Percentiles rank a stretch among this genome's conserved stretches.
phyloP scores from a whole-genome alignment of 805 yeast species.

The Torulaspora gathmanii region DNA sequence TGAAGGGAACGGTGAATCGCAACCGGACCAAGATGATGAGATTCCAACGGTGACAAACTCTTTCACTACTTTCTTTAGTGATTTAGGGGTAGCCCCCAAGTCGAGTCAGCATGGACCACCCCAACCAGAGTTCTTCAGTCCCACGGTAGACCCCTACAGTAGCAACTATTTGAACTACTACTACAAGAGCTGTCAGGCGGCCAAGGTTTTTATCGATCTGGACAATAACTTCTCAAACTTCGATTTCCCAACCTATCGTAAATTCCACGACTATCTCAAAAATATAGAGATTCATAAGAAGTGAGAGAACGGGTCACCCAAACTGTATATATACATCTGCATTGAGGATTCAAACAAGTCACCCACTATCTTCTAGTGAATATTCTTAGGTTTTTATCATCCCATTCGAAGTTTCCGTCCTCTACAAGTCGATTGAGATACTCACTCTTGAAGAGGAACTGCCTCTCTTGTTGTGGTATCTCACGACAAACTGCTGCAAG shows the following conservation, averaged over 20 bases:
- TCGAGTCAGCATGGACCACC: constrained; percentile 19
- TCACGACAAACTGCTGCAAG: constrained; percentile 40
- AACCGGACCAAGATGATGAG: constrained; percentile 15
- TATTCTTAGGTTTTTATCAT: constrained; percentile 23
- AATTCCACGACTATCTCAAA: constrained; percentile 34
- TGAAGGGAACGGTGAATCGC: constrained; percentile 19
- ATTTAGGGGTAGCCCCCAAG: constrained; percentile 15
- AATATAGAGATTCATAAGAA: constrained; percentile 6
- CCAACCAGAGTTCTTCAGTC: constrained; percentile 25
- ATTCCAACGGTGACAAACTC: constrained; percentile 26
- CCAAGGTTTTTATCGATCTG: constrained; percentile 57
- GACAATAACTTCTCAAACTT: constrained; percentile 59
- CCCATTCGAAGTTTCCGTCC: constrained; percentile 32
- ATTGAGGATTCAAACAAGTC: background rate
- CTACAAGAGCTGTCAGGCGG: constrained; percentile 56
- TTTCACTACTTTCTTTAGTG: constrained; percentile 21
- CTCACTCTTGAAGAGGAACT: constrained; percentile 44
- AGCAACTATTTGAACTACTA: constrained; percentile 42
- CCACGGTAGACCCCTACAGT: constrained; percentile 34
- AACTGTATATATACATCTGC: too few relatives aligned
- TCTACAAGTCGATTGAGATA: constrained; percentile 39
- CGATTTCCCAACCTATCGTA: constrained; percentile 44
- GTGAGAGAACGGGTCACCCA: background rate
- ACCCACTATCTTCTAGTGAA: constrained; percentile 16
- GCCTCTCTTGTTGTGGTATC: constrained; percentile 32